These are phyloP conservation scores for Rhodocollybia butyracea DNA, from an alignment of 768 basidiomycete species.

Conservation along the genomic window DNA sequence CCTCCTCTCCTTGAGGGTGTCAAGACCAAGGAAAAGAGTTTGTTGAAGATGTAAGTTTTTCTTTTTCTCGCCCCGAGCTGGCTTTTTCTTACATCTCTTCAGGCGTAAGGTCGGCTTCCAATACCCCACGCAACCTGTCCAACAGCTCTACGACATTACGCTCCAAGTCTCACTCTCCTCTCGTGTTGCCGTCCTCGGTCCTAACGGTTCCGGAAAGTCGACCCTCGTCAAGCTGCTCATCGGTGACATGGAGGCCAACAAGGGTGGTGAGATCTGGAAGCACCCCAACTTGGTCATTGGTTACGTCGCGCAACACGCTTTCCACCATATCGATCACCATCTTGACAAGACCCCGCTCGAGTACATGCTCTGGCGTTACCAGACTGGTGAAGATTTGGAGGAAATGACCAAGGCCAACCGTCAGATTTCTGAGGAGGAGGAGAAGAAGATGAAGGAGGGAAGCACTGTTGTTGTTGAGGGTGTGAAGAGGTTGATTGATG, in stretches of 20 bases:
- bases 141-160: constrained; percentile 91
- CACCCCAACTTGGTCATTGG: constrained; percentile 99
- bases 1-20: constrained; percentile 98
- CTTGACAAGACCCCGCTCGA: constrained; percentile 98
- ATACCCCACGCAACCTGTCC: constrained; percentile 81
- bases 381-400: constrained; percentile 98
- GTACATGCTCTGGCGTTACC: constrained; percentile 99
- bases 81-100: not conserved
- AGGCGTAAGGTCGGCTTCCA: constrained; percentile 94
- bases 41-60: constrained; percentile 79
- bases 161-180: constrained; percentile 98
- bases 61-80: not conserved
- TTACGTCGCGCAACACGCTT: constrained; percentile 98
- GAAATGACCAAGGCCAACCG: constrained; percentile 92
- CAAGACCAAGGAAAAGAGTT: constrained; percentile 98
- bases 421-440: constrained; percentile 83
- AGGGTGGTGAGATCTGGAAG: constrained; percentile 97
- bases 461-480: constrained; percentile 83
- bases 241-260: constrained; percentile 95
- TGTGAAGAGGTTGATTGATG: constrained; percentile 92
- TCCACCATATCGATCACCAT: constrained; percentile 99
- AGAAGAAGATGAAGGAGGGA: constrained; percentile 96
- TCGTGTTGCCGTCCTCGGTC: constrained; percentile 96
- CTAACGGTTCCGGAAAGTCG: constrained; percentile 98
- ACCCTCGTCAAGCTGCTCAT: constrained; percentile 96